These are phyloP conservation scores for Exophiala viscosa DNA, from an alignment of 2,329 filamentous ascomycete species.

Conservation along the genomic window DNA sequence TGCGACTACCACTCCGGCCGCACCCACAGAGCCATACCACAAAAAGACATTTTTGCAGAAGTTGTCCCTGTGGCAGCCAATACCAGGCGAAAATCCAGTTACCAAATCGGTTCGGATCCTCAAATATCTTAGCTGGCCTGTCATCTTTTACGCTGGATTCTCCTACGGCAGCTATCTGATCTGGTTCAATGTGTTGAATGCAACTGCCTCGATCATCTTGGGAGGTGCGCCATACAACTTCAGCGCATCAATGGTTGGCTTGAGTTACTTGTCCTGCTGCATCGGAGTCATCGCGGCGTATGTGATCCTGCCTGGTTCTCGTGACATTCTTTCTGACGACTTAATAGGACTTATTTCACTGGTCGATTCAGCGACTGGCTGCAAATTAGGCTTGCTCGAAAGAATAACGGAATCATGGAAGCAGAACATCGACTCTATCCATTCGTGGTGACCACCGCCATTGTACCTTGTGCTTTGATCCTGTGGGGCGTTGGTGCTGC, in stretches of 20 bases:
- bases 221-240: constrained; percentile 37
- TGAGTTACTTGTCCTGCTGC: constrained; percentile 34
- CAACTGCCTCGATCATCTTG: constrained; percentile 39
- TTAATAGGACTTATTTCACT: constrained; percentile 7
- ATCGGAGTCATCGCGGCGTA: constrained; percentile 15
- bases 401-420: constrained; percentile 27
- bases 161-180: constrained; percentile 39
- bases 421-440: constrained; percentile 29
- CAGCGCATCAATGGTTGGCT: constrained; percentile 36
- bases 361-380: constrained; percentile 29
- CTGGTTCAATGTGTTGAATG: constrained; percentile 46
- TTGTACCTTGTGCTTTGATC: constrained; percentile 44
- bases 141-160: constrained; percentile 40
- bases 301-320: constrained; percentile 13
- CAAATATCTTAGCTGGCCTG: constrained; percentile 31
- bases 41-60: constrained; percentile 17
- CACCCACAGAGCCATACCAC: not conserved
- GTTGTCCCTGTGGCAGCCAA: constrained; percentile 15
- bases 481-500: constrained; percentile 53
- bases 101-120: constrained; percentile 2
- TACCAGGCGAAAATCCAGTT: not conserved
- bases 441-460: constrained; percentile 33
- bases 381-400: constrained; percentile 23
- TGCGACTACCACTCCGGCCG: not conserved
- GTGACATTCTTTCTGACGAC: no score